Base-by-base conservation (phyloP, 169 alveolate genomes). In the Cryptosporidium bovis region DNA sequence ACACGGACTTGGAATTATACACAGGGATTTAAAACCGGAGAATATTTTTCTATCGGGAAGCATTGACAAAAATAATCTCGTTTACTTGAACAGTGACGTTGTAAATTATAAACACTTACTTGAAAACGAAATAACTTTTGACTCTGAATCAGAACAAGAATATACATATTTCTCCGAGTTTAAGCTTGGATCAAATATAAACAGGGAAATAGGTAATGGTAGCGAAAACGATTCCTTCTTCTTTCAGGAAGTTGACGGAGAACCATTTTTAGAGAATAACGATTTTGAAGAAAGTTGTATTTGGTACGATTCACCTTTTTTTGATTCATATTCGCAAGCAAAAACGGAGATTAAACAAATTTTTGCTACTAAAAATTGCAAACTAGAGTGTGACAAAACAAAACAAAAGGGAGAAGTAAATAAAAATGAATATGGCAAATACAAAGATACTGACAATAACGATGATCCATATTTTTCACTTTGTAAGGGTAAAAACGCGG, bases 11-110 rank as follows among this genome's bases (percentile, higher is more conserved):
- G 50, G 29, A 24, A 24, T 77, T n/a, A 40, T 77, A 6, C 87
- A 77, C 34, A 55, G 71, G 24, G 87, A 77, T n/a, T 58, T 77
- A 46, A 77, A 77, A 46, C 87, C 87, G 13, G 87, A 77, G 15
- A 77, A 77, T 44, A 77, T 77, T 27, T 69, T 69, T 56, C 58
- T 77, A 60, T 20, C 87, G 3, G 24, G 27, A 20, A 29, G 3
- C 31, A 16, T 16, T 46, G 48, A 34, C 27, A 29, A n/a, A 27
- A 18, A 27, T 15, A 7, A 64, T 64, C 51, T 29, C 1, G 50
- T 64, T 8, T 27, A 64, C 53, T 64, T 64, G 71, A n/a, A 8
- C 6, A 20, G 8, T 15, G 50, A 64, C 2, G 10, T 1, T 40
- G 48, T 40, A 40, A 40, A 3, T 40, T 8, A 40, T 8, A 40